Conservation (phyloP, 257 asterid genomes). For the Salvia rosmarinus region DNA sequence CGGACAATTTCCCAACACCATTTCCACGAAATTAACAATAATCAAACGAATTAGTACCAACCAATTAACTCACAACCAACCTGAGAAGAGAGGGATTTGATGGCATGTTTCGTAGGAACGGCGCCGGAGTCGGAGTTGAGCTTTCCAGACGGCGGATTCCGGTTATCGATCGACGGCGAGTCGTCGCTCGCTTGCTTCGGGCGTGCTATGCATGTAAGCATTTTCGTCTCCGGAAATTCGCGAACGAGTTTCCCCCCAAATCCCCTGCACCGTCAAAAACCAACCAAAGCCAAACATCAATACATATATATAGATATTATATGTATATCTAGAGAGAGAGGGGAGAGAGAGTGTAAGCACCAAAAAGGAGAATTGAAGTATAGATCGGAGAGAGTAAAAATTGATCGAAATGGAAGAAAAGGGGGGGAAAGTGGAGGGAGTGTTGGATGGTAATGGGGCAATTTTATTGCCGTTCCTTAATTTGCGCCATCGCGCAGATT, state of each 20-base stretch:
- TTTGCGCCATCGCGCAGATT: slow-evolving; percentile 52
- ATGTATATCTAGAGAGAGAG: background rate
- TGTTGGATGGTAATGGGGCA: slow-evolving; percentile 41
- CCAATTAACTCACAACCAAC: slow-evolving; percentile 33
- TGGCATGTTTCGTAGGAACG: slow-evolving; percentile 57
- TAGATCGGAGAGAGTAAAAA: too few species aligned
- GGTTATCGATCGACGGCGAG: slow-evolving; percentile 44
- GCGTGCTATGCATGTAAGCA: slow-evolving; percentile 97
- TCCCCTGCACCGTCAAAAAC: slow-evolving; percentile 9
- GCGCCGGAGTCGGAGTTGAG: slow-evolving; percentile 41
- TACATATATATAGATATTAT: too few species aligned
- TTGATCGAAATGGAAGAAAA: slow-evolving; percentile 13
- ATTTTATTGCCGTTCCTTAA: slow-evolving; percentile 48
- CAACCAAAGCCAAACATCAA: background rate
- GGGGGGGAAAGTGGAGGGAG: slow-evolving; percentile 13
- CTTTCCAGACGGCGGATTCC: slow-evolving; percentile 38
- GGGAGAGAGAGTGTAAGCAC: background rate
- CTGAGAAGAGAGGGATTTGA: slow-evolving; percentile 78
- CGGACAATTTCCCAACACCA: background rate
- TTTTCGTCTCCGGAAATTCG: slow-evolving; percentile 36
- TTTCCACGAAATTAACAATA: background rate
- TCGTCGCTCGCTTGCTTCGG: slow-evolving; percentile 68
- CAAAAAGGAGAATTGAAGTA: background rate
- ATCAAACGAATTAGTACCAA: background rate
- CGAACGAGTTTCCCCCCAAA: background rate